Conservation (phyloP, 2,329 filamentous ascomycete species). For the Laburnicola sp. region DNA sequence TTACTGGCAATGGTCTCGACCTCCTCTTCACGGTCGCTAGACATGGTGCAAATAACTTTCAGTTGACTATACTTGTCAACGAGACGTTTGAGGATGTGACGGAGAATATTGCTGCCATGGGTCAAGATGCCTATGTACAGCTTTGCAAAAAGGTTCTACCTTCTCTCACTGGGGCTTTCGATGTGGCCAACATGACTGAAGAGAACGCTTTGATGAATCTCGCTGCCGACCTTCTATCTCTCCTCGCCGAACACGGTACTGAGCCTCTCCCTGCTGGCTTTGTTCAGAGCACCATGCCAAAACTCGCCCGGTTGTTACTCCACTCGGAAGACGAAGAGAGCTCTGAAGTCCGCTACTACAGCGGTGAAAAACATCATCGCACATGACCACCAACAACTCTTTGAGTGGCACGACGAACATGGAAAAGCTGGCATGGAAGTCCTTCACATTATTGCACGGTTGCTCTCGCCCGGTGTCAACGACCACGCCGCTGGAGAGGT, state of each 20-base stretch:
- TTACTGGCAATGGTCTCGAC: slow-evolving; percentile 76
- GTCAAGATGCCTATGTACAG: slow-evolving; percentile 69
- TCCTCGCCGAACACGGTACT: slow-evolving; percentile 78
- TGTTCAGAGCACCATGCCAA: slow-evolving; percentile 81
- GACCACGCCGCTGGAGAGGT: slow-evolving; percentile 96
- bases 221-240: slow-evolving; percentile 79
- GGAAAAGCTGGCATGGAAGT: slow-evolving; percentile 86
- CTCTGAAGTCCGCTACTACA: slow-evolving; percentile 83
- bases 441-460: slow-evolving; percentile 86
- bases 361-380: slow-evolving; percentile 86
- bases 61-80: slow-evolving; percentile 81
- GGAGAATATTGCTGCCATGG: slow-evolving; percentile 64
- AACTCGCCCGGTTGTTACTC: slow-evolving; percentile 80
- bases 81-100: slow-evolving; percentile 93
- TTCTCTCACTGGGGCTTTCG: slow-evolving; percentile 83
- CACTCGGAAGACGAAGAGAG: slow-evolving; percentile 81
- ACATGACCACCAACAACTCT: slow-evolving; percentile 87
- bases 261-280: slow-evolving; percentile 87
- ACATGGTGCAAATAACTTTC: slow-evolving; percentile 86
- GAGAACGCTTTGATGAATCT: slow-evolving; percentile 85
- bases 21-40: slow-evolving; percentile 87
- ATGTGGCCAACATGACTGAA: slow-evolving; percentile 81
- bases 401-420: slow-evolving; percentile 77
- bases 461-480: slow-evolving; percentile 81
- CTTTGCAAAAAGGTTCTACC: slow-evolving; percentile 87